Conservation (phyloP, 257 asterid species). For the Nicotiana obtusifolia region DNA sequence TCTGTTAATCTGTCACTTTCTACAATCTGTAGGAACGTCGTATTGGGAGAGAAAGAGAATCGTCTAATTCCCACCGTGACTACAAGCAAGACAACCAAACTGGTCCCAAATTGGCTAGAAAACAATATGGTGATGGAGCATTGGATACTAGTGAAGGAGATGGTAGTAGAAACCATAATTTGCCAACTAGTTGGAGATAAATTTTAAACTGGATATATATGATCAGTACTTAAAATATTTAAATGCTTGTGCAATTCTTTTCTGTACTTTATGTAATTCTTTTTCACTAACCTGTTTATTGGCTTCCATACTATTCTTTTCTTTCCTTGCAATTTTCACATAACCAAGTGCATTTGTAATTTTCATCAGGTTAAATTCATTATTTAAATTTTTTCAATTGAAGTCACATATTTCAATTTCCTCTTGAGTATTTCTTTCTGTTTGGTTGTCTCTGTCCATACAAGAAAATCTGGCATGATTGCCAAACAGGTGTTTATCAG, state of each 20-base stretch:
- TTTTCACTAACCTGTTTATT: background rate
- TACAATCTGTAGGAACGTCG: slow-evolving; percentile 47
- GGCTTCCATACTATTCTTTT: background rate
- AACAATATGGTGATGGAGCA: slow-evolving; percentile 36
- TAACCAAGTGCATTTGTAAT: background rate
- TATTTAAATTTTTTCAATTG: background rate
- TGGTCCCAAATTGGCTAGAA: slow-evolving; percentile 27
- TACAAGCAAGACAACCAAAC: slow-evolving; percentile 28
- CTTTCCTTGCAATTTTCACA: background rate
- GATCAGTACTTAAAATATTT: slow-evolving; percentile 11
- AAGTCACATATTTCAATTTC: background rate
- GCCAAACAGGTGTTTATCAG: slow-evolving; percentile 1
- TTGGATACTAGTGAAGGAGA: slow-evolving; percentile 46
- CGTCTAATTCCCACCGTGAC: slow-evolving; percentile 40
- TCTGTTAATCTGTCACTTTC: background rate
- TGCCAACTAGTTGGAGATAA: slow-evolving; percentile 39
- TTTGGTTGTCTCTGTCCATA: background rate
- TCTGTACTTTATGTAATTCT: slow-evolving; percentile 16
- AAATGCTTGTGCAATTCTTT: slow-evolving; percentile 16
- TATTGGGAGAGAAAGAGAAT: slow-evolving; percentile 27
- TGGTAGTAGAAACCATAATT: slow-evolving; percentile 34
- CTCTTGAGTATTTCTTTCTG: background rate
- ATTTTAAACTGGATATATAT: background rate
- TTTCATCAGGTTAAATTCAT: background rate
- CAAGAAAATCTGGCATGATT: background rate